Evolutionary conservation across 345 rosid species (phyloP), one percentile per base, ranked within the genome.

Genomic region (Clausena lansium): DNA sequence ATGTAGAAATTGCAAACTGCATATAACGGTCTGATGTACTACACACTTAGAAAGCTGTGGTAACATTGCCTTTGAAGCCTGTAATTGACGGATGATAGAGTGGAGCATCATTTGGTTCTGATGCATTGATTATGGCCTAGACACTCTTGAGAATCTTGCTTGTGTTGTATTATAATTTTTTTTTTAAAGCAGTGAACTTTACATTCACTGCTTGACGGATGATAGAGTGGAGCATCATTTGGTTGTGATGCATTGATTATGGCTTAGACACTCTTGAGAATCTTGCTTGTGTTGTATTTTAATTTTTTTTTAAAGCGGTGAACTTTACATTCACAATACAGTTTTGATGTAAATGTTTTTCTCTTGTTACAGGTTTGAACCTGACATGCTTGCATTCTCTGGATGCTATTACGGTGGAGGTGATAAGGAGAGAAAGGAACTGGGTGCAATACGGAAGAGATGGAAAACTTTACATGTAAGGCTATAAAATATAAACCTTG

Each of bases 391-490:
- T 72, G 99, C 98, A 69, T 94, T 97, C 90, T 97, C 99, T 11
- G 98, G 99, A 73, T 97, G 99, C 81, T 88, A 97, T 85, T 97
- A 97, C 45, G 98, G 99, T 39, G 99, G 99, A 73, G 99, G 98
- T 78, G 98, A 94, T 57, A 87, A 85, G 86, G 99, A 97, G 86
- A 90, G 82, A 65, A 88, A 79, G 81, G 98, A 92, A 71, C 79
- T 97, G 28, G 94, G 93, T 80, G 86, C 94, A 9, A 94, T 97
- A 83, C 85, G 98, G 57, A 94, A 83, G 87, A 90, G 99, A 87
- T 97, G 99, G 99, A 97, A 97, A 82, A 94, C 94, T 77, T 86
- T 94, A 86, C 99, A 93, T 88, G 98, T 96, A 85, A 77, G 97
- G 41, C 78, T 81, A n/a, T 20, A 71, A 78, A 84, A 62, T 30